These are phyloP conservation scores for Candolleomyces eurysporus DNA, from an alignment of 768 basidiomycete genomes.

Conservation along the genomic window DNA sequence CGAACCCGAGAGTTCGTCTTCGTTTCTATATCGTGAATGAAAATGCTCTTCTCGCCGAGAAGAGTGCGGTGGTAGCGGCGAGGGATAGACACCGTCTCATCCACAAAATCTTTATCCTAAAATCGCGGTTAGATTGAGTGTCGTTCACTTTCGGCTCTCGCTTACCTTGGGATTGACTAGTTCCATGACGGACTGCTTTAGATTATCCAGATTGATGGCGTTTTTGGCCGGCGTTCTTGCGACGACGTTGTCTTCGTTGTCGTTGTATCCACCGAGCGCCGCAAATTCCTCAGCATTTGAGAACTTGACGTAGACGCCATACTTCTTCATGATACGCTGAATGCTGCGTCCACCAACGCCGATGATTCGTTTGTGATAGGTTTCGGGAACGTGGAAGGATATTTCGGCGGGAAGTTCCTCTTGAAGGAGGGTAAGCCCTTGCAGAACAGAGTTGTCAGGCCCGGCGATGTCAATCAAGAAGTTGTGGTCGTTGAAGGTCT, in stretches of 20 bases:
- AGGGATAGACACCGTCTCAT: constrained; percentile 91
- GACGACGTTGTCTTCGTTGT: constrained; percentile 98
- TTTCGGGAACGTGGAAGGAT: constrained; percentile 97
- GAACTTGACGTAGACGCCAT: constrained; percentile 99
- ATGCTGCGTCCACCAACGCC: constrained; percentile 98
- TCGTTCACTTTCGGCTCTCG: neutral
- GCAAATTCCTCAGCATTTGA: constrained; percentile 98
- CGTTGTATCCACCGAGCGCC: constrained; percentile 88
- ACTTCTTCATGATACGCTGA: constrained; percentile 99
- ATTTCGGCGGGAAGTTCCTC: constrained; percentile 99
- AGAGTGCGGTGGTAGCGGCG: constrained; percentile 93
- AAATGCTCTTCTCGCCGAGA: constrained; percentile 94
- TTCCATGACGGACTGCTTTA: constrained; percentile 97
- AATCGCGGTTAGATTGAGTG: constrained; percentile 6
- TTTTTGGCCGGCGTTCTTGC: constrained; percentile 99
- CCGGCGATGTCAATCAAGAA: constrained; percentile 92
- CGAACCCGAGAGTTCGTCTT: constrained; percentile 93
- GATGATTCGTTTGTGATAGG: constrained; percentile 98
- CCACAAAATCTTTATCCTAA: constrained; percentile 95
- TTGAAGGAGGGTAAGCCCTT: constrained; percentile 85
- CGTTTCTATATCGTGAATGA: constrained; percentile 94
- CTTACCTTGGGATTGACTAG: constrained; percentile 92
- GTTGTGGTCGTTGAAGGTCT: constrained; percentile 96
- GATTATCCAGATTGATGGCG: constrained; percentile 87
- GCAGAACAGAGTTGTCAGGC: constrained; percentile 78